Base-by-base conservation (phyloP, 179 eudicot genomes). In the Silene noctiflora region DNA sequence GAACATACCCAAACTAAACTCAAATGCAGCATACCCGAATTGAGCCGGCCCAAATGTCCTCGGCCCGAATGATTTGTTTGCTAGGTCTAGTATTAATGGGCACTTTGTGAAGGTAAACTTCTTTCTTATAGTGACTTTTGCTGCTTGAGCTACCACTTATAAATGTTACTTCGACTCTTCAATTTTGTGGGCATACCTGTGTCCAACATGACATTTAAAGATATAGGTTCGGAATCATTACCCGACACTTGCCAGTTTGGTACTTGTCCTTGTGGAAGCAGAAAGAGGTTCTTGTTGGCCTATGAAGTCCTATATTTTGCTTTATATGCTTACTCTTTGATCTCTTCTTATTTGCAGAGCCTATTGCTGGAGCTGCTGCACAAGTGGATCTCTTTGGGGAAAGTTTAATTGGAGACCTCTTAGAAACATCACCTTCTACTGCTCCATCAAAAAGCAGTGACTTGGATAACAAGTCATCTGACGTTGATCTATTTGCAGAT, bases 401-500 rank as follows among this genome's bases (percentile, higher is more conserved):
- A 67, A 86, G 87, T 84, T 81, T 90, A 55, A 71, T 89, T 73
- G 94, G 91, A 73, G 97, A 94, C 76, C 86, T 96, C 75, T 77
- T 96, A 87, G 98, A 90, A 84, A 88, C 79, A 62, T 87, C 79
- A 62, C 87, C 97, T 60, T 44, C 84, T 59, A 51, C 90, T 78
- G 82, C 75, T 82, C 85, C 99, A 66, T 65, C 84, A 33, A 84
- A 83, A 66, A 85, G 77, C 55, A 74, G 87, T 73, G 48, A 71
- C 60, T 76, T 75, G 39, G 74, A 72, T 76, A 86, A 79, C 78
- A 87, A 83, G 77, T 69, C 88, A 44, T 76, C 91, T 75, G 92
- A 87, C 73, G 94, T 85, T 80, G 98, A 93, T 88, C 84, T 93
- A 71, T 96, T 96, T 89, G 98, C 97, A 75, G 99, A 93, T 89